Percentiles rank a stretch among this genome's conserved stretches.
Conservation (phyloP, 2,329 filamentous ascomycete species). For the Talaromyces rugulosus region DNA sequence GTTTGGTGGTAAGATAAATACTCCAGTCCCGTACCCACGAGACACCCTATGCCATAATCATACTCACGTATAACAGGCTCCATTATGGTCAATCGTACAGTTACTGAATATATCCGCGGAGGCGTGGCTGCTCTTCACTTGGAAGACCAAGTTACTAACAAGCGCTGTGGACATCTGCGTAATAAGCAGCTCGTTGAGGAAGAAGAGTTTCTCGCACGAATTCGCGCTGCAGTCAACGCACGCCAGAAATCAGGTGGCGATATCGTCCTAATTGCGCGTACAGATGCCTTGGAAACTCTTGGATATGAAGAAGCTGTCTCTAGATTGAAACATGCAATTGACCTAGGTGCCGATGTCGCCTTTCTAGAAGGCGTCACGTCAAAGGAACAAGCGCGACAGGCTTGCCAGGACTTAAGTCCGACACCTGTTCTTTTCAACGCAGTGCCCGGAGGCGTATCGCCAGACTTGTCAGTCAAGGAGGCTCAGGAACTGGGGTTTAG, state of each 20-base stretch:
- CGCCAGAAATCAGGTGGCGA: slow-evolving; percentile 24
- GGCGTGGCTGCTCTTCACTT: slow-evolving; percentile 52
- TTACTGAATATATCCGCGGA: slow-evolving; percentile 41
- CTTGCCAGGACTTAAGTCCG: slow-evolving; percentile 21
- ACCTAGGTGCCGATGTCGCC: slow-evolving; percentile 27
- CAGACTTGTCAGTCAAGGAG: slow-evolving; percentile 24
- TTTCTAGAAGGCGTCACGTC: slow-evolving; percentile 29
- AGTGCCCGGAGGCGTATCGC: slow-evolving; percentile 29
- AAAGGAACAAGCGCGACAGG: slow-evolving; percentile 22
- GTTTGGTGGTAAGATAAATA: slow-evolving; percentile 39
- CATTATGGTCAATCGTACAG: slow-evolving; percentile 39
- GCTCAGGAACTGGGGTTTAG: slow-evolving; percentile 29
- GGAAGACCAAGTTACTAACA: slow-evolving; percentile 46
- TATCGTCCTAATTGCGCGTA: slow-evolving; percentile 32
- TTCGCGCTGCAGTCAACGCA: slow-evolving; percentile 26
- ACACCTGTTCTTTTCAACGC: slow-evolving; percentile 32
- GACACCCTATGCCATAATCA: background rate
- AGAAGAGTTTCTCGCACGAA: slow-evolving; percentile 19
- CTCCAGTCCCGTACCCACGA: background rate
- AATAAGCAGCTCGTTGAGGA: slow-evolving; percentile 28
- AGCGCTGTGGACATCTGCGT: slow-evolving; percentile 38
- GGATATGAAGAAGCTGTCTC: slow-evolving; percentile 27
- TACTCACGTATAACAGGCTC: slow-evolving; percentile 21
- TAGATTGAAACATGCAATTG: slow-evolving; percentile 24
- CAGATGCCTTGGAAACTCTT: slow-evolving; percentile 23